Percentiles rank a stretch among this genome's conserved stretches.
Evolutionary conservation across 495 filamentous ascomycete genomes (phyloP).

Genomic region (Penicillium argentinense): DNA sequence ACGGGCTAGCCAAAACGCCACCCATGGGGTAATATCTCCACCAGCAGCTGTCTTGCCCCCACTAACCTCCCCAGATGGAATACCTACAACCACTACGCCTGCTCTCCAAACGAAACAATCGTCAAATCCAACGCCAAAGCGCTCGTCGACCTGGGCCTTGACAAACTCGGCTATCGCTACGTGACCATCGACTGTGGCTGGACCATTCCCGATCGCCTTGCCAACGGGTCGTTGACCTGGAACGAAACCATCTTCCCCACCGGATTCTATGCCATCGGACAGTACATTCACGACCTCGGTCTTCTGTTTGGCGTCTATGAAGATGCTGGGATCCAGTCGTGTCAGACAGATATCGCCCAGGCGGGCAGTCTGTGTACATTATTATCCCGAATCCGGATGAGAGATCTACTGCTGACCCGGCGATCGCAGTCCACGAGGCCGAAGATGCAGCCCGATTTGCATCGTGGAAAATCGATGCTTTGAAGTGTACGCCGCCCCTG

Average conservation of each 20-base stretch:
- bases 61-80: constrained; percentile 57
- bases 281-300: constrained; percentile 48
- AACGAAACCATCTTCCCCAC: constrained; percentile 52
- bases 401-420: constrained; percentile 13
- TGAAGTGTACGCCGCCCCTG: constrained; percentile 35
- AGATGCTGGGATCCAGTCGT: constrained; percentile 44
- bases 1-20: constrained; percentile 31
- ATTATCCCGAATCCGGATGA: not conserved
- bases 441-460: constrained; percentile 46
- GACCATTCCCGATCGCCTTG: constrained; percentile 42
- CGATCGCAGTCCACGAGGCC: constrained; percentile 36
- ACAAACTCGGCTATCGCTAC: constrained; percentile 49
- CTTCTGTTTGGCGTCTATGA: constrained; percentile 58
- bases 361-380: constrained; percentile 31
- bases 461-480: constrained; percentile 43
- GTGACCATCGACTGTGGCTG: constrained; percentile 61
- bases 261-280: constrained; percentile 48
- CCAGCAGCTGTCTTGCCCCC: no score
- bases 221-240: constrained; percentile 52
- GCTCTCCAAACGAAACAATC: constrained; percentile 46
- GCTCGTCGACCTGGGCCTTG: constrained; percentile 53
- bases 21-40: constrained; percentile 36
- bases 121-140: constrained; percentile 54
- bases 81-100: constrained; percentile 55
- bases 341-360: constrained; percentile 26